phyloP scores from a whole-genome alignment of 2,329 filamentous ascomycete genomes.

The Cladosporium phlei region DNA sequence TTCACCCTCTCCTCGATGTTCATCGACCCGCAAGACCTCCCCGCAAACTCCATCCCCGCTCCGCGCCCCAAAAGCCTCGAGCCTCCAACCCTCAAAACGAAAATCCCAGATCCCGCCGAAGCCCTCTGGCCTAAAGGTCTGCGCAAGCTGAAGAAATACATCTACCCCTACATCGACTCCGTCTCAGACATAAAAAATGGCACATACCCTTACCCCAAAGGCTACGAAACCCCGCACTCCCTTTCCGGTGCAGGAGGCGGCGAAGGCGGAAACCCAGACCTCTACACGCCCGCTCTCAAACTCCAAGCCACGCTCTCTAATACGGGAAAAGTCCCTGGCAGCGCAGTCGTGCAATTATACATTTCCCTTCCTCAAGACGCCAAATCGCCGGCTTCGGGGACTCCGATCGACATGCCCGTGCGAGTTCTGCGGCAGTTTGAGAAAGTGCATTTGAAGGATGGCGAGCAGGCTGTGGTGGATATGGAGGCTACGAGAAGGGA shows the following conservation, averaged over 20 bases:
- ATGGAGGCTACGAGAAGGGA: slow-evolving; percentile 32
- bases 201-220: slow-evolving; percentile 50
- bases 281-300: slow-evolving; percentile 54
- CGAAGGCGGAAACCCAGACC: slow-evolving; percentile 62
- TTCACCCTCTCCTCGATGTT: slow-evolving; percentile 59
- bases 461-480: slow-evolving; percentile 20
- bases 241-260: slow-evolving; percentile 64
- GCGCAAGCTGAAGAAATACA: slow-evolving; percentile 60
- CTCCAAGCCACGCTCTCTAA: slow-evolving; percentile 56
- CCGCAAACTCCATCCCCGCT: slow-evolving; percentile 30
- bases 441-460: slow-evolving; percentile 34
- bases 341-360: slow-evolving; percentile 56
- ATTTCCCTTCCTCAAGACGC: slow-evolving; percentile 38
- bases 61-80: slow-evolving; percentile 34
- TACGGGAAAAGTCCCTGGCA: slow-evolving; percentile 52
- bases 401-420: slow-evolving; percentile 41
- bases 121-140: slow-evolving; percentile 59
- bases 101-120: slow-evolving; percentile 51
- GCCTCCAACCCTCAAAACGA: slow-evolving; percentile 53
- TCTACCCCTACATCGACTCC: slow-evolving; percentile 65
- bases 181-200: slow-evolving; percentile 43
- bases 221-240: slow-evolving; percentile 47
- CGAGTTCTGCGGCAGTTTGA: slow-evolving; percentile 43
- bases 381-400: slow-evolving; percentile 22
- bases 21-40: slow-evolving; percentile 38